Evolutionary conservation across 2,329 filamentous ascomycete species (phyloP), one percentile per base, ranked within the genome.

Genomic region (Xylariaceae sp.): DNA sequence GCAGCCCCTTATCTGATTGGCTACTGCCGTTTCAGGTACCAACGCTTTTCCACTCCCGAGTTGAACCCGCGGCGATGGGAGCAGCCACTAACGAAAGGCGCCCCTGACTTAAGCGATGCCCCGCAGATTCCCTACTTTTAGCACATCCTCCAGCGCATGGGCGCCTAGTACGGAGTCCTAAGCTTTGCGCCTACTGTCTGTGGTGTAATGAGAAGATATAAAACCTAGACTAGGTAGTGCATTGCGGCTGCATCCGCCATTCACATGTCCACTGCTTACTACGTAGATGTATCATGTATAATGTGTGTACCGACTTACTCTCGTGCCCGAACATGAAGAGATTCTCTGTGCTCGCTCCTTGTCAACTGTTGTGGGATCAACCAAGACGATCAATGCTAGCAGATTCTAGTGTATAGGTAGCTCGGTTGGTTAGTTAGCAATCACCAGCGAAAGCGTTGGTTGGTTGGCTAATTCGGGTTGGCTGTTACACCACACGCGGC

Each of bases 31-130:
- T 53, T 57, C 58, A 58, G 56, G 46, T 47, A 44, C 51, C 18
- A 41, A 16, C 13, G 29, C 42, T 40, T 18, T 26, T 19, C 22
- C 13, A 30, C 29, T n/a, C n/a, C n/a, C 13, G 21, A 19, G 5
- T 32, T 18, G 10, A 9, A 8, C 1, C 26, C 26, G 26, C 26
- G 5, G 19, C 15, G 49, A 52, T 44, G 48, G 21, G 44, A 19
- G 41, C 43, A 54, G 54, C 57, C 57, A 54, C 49, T 53, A 37
- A 57, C 55, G 43, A 53, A 55, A 49, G n/a, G 18, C 36, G 50
- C 55, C 52, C 57, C 55, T 58, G 47, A 53, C 45, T 49, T 26
- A 30, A 32, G 40, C 44, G 26, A 47, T 49, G 46, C 26, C 36
- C 18, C 37, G 22, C 43, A 18, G 37, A 47, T 51, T 45, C 19